Evolutionary conservation across 495 filamentous ascomycete genomes (phyloP).

Genomic region (Lasiosphaeria ovina): DNA sequence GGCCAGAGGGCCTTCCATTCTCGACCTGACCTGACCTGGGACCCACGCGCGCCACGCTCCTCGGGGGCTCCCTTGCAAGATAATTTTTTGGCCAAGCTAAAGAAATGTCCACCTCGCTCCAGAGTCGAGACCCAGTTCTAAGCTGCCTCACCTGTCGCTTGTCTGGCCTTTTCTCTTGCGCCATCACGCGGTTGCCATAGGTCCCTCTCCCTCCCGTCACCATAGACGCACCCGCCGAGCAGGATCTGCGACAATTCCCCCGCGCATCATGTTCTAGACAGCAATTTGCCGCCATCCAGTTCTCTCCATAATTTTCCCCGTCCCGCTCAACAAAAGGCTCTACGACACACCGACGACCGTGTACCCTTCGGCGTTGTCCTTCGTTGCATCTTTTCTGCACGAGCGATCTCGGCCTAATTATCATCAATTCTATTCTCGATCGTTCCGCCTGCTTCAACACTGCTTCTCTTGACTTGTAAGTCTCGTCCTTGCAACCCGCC

Average conservation of each 20-base stretch:
- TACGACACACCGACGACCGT: not conserved
- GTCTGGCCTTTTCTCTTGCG: constrained; percentile 19
- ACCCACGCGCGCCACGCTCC: too few species aligned
- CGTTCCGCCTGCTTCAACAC: too few species aligned
- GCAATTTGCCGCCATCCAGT: not conserved
- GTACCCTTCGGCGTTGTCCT: not conserved
- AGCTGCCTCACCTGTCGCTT: constrained; percentile 11
- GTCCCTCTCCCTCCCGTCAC: not conserved
- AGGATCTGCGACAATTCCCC: constrained; percentile 12
- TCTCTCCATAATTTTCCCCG: not conserved
- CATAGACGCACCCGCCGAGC: not conserved
- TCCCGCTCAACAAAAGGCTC: not conserved
- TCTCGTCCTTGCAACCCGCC: too few species aligned
- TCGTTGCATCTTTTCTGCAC: not conserved
- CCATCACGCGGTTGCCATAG: constrained; percentile 4
- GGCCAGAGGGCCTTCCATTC: too few species aligned
- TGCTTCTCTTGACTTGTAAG: too few species aligned
- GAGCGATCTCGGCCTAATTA: not conserved
- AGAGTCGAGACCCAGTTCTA: constrained; percentile 12
- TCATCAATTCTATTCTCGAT: not conserved
- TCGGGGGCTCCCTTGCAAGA: not conserved
- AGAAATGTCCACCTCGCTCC: constrained; percentile 15
- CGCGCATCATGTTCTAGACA: constrained; percentile 12
- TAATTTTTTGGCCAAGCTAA: constrained; percentile 22
- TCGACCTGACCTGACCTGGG: too few species aligned